These are phyloP conservation scores for Harringtonia lauricola DNA, from an alignment of 2,329 filamentous ascomycete genomes.

Conservation along the genomic window DNA sequence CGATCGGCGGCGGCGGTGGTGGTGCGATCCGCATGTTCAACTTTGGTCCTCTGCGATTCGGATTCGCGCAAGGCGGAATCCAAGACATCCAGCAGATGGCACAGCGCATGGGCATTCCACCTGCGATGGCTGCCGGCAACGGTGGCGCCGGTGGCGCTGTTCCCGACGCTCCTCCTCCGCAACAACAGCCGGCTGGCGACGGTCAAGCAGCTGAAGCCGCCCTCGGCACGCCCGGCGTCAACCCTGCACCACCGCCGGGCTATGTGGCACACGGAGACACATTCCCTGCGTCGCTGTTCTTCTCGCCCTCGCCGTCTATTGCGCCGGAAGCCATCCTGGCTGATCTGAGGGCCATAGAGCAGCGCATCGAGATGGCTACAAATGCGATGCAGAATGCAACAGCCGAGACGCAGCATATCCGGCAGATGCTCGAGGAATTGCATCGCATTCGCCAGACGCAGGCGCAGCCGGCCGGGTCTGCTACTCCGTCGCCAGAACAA, in stretches of 20 bases:
- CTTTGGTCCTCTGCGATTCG: constrained; percentile 63
- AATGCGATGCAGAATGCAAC: constrained; percentile 47
- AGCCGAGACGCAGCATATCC: constrained; percentile 58
- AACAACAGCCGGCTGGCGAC: neutral
- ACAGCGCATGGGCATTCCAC: constrained; percentile 45
- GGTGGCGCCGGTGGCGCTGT: constrained; percentile 5
- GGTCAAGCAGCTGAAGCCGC: neutral
- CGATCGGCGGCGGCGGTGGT: neutral
- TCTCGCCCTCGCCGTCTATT: neutral
- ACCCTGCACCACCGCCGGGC: neutral
- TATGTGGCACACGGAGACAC: constrained; percentile 7
- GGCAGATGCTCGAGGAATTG: constrained; percentile 56
- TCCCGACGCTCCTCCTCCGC: neutral
- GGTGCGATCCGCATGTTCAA: constrained; percentile 25
- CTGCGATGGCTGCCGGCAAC: constrained; percentile 16
- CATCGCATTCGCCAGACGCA: constrained; percentile 45
- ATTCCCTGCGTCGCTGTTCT: constrained; percentile 6
- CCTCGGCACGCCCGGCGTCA: neutral
- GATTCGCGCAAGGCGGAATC: constrained; percentile 59
- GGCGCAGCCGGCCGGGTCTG: neutral
- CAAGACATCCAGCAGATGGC: constrained; percentile 57
- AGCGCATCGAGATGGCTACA: constrained; percentile 57
- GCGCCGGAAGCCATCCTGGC: constrained; percentile 33
- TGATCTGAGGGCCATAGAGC: constrained; percentile 56
- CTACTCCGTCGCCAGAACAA: neutral